Conservation (phyloP, 73 alveolate genomes). For the Paramecium biaurelia region DNA sequence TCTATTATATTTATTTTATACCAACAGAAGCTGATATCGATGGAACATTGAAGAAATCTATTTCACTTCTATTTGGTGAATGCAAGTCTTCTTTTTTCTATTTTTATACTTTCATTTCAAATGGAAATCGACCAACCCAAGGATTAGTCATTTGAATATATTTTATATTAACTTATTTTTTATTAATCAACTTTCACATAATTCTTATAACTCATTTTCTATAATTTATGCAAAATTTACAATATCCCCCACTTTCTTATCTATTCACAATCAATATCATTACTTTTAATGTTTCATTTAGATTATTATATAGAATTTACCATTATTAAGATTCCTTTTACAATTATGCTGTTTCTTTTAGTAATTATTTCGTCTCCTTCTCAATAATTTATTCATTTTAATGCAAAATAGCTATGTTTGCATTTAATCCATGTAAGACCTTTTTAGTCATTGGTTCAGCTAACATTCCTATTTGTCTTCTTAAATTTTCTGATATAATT, state of each 20-base stretch:
- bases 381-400: conserved; percentile 34
- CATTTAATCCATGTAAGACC: conserved; percentile 33
- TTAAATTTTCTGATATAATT: not conserved
- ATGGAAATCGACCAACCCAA: conserved; percentile 31
- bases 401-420: conserved; percentile 30
- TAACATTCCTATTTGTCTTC: not conserved
- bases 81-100: not conserved
- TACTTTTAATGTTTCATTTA: conserved; percentile 39
- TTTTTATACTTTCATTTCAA: conserved; percentile 15
- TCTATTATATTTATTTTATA: not conserved
- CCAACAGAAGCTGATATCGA: conserved; percentile 35
- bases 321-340: conserved; percentile 24
- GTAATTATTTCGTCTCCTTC: conserved; percentile 23
- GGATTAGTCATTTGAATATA: conserved; percentile 24
- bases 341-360: conserved; percentile 3
- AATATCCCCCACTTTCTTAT: conserved; percentile 21
- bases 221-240: conserved; percentile 42
- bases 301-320: not conserved
- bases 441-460: conserved; percentile 53
- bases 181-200: conserved; percentile 3
- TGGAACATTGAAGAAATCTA: conserved; percentile 30
- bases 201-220: conserved; percentile 45
- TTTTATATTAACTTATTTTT: conserved; percentile 31
- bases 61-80: conserved; percentile 25
- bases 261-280: not conserved